These are phyloP conservation scores for Cytospora schulzeri DNA, from an alignment of 2,329 filamentous ascomycete genomes.

Conservation along the genomic window DNA sequence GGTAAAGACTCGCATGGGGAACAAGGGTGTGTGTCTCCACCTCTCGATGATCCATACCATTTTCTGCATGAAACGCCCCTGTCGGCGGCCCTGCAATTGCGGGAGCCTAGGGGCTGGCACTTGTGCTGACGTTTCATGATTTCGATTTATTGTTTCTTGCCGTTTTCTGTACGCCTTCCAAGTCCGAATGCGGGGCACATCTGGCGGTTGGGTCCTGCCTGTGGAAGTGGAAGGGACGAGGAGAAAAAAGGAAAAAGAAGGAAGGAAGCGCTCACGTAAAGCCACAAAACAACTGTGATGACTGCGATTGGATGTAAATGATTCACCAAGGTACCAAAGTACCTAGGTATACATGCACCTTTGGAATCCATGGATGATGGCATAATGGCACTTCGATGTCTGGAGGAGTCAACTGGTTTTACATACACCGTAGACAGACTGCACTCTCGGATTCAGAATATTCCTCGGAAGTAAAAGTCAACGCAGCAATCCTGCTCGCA, in stretches of 20 bases:
- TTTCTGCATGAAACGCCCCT: conserved; percentile 22
- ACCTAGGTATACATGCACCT: no score
- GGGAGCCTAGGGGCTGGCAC: conserved; percentile 10
- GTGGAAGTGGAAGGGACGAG: not conserved
- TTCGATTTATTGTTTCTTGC: conserved; percentile 1
- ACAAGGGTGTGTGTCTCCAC: conserved; percentile 17
- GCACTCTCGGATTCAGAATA: no score
- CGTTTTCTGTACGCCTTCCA: not conserved
- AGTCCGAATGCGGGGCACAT: not conserved
- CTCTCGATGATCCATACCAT: conserved; percentile 16
- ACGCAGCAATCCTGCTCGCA: not conserved
- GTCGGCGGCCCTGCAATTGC: conserved; percentile 22
- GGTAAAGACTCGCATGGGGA: not conserved
- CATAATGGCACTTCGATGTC: no score
- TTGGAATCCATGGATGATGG: no score
- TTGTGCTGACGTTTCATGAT: conserved; percentile 15
- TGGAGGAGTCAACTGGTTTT: no score
- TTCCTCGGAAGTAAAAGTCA: not conserved
- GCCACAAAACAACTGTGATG: not conserved
- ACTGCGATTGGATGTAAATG: not conserved
- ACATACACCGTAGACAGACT: no score
- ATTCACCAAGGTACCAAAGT: not conserved
- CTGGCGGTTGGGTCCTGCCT: not conserved
- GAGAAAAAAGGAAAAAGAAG: not conserved
- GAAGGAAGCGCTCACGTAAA: not conserved